These are phyloP conservation scores for Trametes cingulata DNA, from an alignment of 768 basidiomycete genomes.

Conservation along the genomic window DNA sequence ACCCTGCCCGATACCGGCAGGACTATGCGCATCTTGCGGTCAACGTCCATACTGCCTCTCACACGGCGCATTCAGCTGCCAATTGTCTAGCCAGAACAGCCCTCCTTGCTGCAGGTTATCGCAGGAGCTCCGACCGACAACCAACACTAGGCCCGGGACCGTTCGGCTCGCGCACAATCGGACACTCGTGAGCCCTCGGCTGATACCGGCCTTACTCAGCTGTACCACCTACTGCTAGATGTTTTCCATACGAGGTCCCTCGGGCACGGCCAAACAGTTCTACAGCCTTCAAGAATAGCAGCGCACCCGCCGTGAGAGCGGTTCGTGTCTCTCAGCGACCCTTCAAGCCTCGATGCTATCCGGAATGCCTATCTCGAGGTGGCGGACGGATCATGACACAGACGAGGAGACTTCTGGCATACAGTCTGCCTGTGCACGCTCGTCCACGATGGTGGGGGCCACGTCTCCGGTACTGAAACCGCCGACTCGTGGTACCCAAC, in stretches of 20 bases:
- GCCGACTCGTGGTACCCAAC: neutral
- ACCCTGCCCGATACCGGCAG: too few species aligned
- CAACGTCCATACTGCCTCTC: too few species aligned
- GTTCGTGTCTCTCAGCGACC: neutral
- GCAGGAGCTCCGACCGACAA: neutral
- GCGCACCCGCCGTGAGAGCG: neutral
- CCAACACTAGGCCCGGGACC: neutral
- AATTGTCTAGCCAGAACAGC: neutral
- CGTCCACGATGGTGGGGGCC: neutral
- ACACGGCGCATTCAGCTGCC: too few species aligned
- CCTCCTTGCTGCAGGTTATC: too few species aligned
- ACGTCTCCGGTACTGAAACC: neutral
- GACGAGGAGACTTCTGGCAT: neutral
- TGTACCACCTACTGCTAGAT: neutral
- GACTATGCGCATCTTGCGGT: too few species aligned
- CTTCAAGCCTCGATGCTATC: neutral
- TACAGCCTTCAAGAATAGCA: neutral
- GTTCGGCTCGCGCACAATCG: conserved; percentile 3
- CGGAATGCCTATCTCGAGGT: neutral
- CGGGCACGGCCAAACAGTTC: neutral
- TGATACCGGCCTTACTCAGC: neutral
- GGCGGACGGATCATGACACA: conserved; percentile 3
- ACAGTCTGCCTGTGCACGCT: neutral
- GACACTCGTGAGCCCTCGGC: neutral
- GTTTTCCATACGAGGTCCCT: neutral